A percentile compares a stretch with the other conserved stretches of the same genome.
phyloP scores from a whole-genome alignment of 202 grass and related monocot species.

The Zizania palustris region DNA sequence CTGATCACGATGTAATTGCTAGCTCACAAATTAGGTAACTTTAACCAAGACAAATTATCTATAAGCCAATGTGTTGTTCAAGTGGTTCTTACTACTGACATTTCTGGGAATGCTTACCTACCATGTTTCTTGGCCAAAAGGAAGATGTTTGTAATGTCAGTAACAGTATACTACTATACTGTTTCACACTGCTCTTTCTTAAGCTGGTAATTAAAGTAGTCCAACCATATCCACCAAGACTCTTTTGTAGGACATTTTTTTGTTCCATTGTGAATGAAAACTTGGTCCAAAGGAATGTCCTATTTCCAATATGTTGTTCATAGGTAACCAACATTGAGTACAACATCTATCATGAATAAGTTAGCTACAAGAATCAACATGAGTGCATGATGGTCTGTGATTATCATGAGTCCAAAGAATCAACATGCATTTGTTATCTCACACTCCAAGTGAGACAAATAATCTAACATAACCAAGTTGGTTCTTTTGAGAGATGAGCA shows the following conservation, averaged over 20 bases:
- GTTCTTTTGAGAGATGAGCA: neutral
- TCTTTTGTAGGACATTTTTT: neutral
- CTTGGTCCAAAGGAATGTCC: neutral
- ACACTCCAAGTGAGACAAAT: neutral
- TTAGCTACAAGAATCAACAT: too few species aligned
- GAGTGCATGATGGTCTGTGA: neutral
- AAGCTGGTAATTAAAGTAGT: slow-evolving; percentile 1
- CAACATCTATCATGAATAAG: neutral
- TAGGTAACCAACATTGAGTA: slow-evolving; percentile 1
- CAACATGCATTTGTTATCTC: neutral
- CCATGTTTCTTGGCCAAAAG: slow-evolving; percentile 12
- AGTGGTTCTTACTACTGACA: neutral
- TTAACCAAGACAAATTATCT: neutral
- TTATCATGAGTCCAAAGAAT: neutral
- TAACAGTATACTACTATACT: neutral
- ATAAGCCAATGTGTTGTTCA: neutral
- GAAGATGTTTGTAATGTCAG: neutral
- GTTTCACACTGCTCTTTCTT: neutral
- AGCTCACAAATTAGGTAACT: slow-evolving; percentile 6
- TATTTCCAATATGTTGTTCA: slow-evolving; percentile 9
- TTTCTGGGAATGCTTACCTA: slow-evolving; percentile 5
- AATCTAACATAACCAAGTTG: neutral
- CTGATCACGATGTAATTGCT: neutral
- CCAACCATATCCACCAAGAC: slow-evolving; percentile 36
- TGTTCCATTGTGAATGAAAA: neutral